A percentile compares a stretch with the other conserved stretches of the same genome.
Conservation (phyloP, 495 filamentous ascomycete species). For the Neurospora sp. region DNA sequence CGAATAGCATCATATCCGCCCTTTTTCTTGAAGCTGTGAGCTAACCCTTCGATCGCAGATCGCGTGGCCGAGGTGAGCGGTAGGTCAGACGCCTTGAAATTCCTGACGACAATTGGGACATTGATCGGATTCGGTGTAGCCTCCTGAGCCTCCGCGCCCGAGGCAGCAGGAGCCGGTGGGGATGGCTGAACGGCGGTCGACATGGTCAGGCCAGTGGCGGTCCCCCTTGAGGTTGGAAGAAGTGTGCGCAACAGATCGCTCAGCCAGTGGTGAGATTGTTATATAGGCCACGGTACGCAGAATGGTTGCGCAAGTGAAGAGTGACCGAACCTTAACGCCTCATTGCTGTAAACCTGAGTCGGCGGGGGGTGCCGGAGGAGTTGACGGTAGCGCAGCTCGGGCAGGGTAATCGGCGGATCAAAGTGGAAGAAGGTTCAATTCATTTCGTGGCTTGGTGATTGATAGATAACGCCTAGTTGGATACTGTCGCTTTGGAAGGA, state of each 20-base stretch:
- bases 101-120: constrained; percentile 38
- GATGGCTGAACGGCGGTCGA: constrained; percentile 3
- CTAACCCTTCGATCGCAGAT: constrained; percentile 63
- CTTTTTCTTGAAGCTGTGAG: constrained; percentile 83
- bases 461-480: not conserved
- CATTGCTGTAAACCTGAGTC: not conserved
- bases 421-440: not conserved
- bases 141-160: not conserved
- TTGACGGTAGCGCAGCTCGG: not conserved
- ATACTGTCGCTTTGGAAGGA: not conserved
- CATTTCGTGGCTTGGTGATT: not conserved
- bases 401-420: not conserved
- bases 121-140: not conserved
- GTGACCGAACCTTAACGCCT: not conserved
- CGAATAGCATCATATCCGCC: constrained; percentile 78
- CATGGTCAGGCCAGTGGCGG: constrained; percentile 5
- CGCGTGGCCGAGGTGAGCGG: constrained; percentile 64
- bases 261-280: not conserved
- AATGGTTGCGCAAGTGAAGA: not conserved
- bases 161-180: not conserved
- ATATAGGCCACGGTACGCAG: not conserved
- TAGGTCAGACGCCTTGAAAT: constrained; percentile 76
- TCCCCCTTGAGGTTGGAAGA: not conserved
- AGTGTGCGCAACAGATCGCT: not conserved
- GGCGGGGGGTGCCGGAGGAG: not conserved